Conservation (phyloP, 192 early-diverging fungal genomes). For the Thoreauomyces humboldtii region DNA sequence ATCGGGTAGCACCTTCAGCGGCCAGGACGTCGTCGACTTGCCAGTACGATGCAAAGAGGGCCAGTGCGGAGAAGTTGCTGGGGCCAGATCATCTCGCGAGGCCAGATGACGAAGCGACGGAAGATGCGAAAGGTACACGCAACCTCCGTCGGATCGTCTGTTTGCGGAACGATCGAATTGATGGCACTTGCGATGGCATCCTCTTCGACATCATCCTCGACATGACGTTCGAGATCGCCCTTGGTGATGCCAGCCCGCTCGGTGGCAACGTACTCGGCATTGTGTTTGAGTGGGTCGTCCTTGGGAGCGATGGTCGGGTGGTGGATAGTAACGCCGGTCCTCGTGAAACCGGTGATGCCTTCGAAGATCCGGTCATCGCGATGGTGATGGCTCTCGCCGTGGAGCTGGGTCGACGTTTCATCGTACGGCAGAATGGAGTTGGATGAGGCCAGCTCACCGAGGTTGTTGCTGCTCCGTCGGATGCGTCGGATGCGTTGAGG, state of each 20-base stretch:
- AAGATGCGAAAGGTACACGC: background rate
- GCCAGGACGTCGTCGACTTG: background rate
- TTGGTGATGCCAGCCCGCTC: slow-evolving; percentile 6
- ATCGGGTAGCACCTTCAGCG: background rate
- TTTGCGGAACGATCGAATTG: slow-evolving; percentile 11
- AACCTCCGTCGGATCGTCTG: background rate
- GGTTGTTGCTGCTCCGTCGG: too few relatives aligned
- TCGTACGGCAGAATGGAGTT: too few relatives aligned
- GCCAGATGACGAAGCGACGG: slow-evolving; percentile 80
- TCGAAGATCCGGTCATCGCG: too few relatives aligned
- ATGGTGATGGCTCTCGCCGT: too few relatives aligned
- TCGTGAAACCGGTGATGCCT: too few relatives aligned
- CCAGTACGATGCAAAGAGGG: slow-evolving; percentile 17
- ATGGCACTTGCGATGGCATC: slow-evolving; percentile 9
- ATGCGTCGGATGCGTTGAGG: too few relatives aligned
- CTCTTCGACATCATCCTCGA: slow-evolving; percentile 8
- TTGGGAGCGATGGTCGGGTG: background rate
- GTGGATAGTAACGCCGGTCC: too few relatives aligned
- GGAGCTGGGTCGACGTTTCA: too few relatives aligned
- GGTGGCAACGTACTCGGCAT: background rate
- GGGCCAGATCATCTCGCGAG: slow-evolving; percentile 92
- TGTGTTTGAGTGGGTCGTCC: background rate
- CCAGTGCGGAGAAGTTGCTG: slow-evolving; percentile 33
- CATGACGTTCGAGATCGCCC: too few relatives aligned
- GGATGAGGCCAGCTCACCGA: too few relatives aligned